Percentiles rank a stretch among this genome's conserved stretches.
Evolutionary conservation across 805 yeast species (phyloP).

Genomic region (Saccharomycopsis synnaedendra): DNA sequence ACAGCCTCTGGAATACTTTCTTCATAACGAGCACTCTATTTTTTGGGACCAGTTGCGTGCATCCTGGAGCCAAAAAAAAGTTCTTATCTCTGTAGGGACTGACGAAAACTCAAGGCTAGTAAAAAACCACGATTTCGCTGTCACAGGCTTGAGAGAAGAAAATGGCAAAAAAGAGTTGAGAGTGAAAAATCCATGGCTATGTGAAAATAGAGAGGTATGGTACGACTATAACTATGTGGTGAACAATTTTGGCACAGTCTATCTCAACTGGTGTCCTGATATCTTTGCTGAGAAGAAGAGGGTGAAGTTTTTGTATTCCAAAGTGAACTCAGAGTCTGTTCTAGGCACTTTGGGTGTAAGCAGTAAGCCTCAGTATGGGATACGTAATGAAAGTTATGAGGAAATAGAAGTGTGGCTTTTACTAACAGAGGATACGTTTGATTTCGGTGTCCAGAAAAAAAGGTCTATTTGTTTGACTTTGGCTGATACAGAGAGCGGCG

Average conservation of each 20-base stretch:
- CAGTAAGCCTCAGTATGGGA: constrained; percentile 33
- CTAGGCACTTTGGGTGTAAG: constrained; percentile 11
- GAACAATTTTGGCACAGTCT: constrained; percentile 36
- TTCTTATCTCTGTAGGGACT: constrained; percentile 53
- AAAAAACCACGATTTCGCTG: constrained; percentile 62
- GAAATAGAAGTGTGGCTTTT: constrained; percentile 33
- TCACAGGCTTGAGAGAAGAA: constrained; percentile 28
- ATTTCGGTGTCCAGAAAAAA: background rate
- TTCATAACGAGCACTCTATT: constrained; percentile 16
- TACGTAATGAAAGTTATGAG: constrained; percentile 24
- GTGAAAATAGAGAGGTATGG: constrained; percentile 17
- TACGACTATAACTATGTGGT: constrained; percentile 22
- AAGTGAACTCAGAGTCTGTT: background rate
- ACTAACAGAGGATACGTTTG: constrained; percentile 24
- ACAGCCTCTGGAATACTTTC: constrained; percentile 24
- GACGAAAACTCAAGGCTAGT: constrained; percentile 23
- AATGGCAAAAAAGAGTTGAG: constrained; percentile 18
- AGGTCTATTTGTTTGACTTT: constrained; percentile 18
- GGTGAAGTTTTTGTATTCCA: constrained; percentile 23
- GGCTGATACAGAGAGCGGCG: constrained; percentile 23
- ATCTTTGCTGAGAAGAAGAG: constrained; percentile 14
- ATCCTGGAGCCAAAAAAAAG: constrained; percentile 24
- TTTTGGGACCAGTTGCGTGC: constrained; percentile 26
- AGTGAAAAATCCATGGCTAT: constrained; percentile 38
- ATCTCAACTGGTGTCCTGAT: constrained; percentile 56